Evolutionary conservation across 83 land plant genomes (phyloP).

Genomic region (Picea abies): DNA sequence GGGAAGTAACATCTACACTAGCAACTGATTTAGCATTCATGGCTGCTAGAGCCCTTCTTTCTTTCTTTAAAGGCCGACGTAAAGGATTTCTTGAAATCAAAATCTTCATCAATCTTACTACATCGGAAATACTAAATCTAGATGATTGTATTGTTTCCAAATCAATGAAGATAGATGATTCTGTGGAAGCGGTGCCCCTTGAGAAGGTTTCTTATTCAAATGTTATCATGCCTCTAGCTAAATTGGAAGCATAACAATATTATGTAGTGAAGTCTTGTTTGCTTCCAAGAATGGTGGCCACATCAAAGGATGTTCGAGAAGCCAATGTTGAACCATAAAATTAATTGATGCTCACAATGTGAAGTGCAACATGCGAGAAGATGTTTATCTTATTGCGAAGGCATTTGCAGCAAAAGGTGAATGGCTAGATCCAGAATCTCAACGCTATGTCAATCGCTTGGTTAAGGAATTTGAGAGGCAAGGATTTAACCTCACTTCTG

Average conservation of each 20-base stretch:
- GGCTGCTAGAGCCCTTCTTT: too few relatives aligned
- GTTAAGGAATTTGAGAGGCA: slow-evolving; percentile 30
- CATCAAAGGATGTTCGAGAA: slow-evolving; percentile 71
- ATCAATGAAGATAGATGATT: slow-evolving; percentile 69
- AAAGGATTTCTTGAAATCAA: background rate
- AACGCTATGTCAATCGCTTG: slow-evolving; percentile 63
- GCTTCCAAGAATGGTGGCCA: slow-evolving; percentile 31
- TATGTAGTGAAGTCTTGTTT: slow-evolving; percentile 79
- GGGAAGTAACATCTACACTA: too few relatives aligned
- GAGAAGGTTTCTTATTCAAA: slow-evolving; percentile 78
- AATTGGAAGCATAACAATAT: slow-evolving; percentile 81
- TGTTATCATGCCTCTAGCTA: slow-evolving; percentile 74
- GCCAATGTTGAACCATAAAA: slow-evolving; percentile 92
- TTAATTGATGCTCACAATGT: slow-evolving; percentile 71
- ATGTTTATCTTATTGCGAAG: slow-evolving; percentile 87
- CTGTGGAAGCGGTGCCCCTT: slow-evolving; percentile 76
- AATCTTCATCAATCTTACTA: slow-evolving; percentile 54
- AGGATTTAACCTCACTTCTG: slow-evolving; percentile 68
- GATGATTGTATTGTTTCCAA: slow-evolving; percentile 63
- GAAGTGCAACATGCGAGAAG: slow-evolving; percentile 87
- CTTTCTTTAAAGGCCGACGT: too few relatives aligned
- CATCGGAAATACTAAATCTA: slow-evolving; percentile 62
- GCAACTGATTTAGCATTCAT: too few relatives aligned
- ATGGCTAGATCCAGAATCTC: slow-evolving; percentile 62
- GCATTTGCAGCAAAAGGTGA: slow-evolving; percentile 70